Conservation (phyloP, 176 grass and related monocot species). For the Carex cristatella region DNA sequence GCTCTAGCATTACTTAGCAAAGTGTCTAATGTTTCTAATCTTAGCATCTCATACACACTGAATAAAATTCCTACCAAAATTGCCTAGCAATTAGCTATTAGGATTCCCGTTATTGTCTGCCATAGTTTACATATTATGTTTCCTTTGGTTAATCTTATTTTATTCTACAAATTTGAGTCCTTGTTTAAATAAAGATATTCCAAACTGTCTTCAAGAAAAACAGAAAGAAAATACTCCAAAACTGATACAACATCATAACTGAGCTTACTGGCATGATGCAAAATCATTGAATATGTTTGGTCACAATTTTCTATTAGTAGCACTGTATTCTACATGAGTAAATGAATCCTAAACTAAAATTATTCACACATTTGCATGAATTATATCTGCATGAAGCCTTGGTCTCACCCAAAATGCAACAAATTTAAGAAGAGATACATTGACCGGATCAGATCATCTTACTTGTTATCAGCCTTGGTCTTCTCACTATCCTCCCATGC, state of each 20-base stretch:
- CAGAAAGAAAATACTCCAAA: neutral
- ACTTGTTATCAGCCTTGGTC: slow-evolving; percentile 78
- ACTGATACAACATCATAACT: neutral
- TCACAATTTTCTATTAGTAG: neutral
- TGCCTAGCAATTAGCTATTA: neutral
- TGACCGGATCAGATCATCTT: neutral
- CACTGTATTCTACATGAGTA: neutral
- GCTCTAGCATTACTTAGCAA: neutral
- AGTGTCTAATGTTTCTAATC: neutral
- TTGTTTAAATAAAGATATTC: neutral
- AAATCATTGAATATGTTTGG: neutral
- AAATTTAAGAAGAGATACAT: slow-evolving; percentile 3
- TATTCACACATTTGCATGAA: neutral
- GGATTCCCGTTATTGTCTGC: neutral
- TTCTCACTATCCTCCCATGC: slow-evolving; percentile 88
- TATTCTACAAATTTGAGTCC: neutral
- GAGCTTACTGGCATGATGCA: neutral
- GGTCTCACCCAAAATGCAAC: neutral
- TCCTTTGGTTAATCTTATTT: neutral
- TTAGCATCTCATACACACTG: neutral
- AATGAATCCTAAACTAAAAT: neutral
- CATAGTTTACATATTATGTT: neutral
- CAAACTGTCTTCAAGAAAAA: neutral
- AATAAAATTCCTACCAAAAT: neutral
- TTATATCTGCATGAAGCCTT: too few species aligned